Base-by-base conservation (phyloP, 2,329 filamentous ascomycete genomes). In the Dactylellina cionopaga region DNA sequence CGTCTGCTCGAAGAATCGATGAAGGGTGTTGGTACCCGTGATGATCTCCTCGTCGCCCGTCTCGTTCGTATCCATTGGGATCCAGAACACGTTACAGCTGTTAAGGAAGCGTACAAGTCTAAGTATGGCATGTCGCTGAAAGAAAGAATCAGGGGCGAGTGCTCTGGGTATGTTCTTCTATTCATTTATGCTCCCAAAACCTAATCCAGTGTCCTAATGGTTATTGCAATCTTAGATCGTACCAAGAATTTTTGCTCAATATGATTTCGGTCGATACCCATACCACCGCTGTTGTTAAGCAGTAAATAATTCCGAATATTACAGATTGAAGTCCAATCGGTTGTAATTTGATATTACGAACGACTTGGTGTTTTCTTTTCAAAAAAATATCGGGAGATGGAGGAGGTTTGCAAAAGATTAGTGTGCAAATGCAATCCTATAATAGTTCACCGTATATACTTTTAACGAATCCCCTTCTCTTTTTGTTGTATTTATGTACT, bases 31-130 rank as follows among this genome's bases (percentile, higher is more conserved):
- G 74, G 41, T 39, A 76, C 56, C 75, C 87, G 86, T 74, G 91
- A 94, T 78, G 81, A 86, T 58, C 84, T 93, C 74, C 87, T 99
- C 54, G 96, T 96, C 75, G 93, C 90, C 2, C 86, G 95, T 1
- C 85, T 98, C 1, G 91, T 97, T 43, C 86, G 95, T 29, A 88
- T 94, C 80, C 95, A 98, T 81, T 98, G 95, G 95, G 93, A 98
- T 78, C 86, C 90, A 3, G 82, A 86, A 74, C 94, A 98, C 80
- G 85, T 98, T 81, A 86, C 88, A 69, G 85, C 86, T 17, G 87
- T 98, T 59, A 96, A 96, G 84, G 81, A 82, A 29, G 91, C 92
- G 74, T 99, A 92, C 80, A 85, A 87, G 64, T 87, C 89, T 74
- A 88, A 92, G 73, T 97, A 97, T 80, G 85, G 86, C 3, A 83